Evolutionary conservation across 2,329 filamentous ascomycete genomes (phyloP).

Genomic region (Aspergillus oerlinghausenensis): DNA sequence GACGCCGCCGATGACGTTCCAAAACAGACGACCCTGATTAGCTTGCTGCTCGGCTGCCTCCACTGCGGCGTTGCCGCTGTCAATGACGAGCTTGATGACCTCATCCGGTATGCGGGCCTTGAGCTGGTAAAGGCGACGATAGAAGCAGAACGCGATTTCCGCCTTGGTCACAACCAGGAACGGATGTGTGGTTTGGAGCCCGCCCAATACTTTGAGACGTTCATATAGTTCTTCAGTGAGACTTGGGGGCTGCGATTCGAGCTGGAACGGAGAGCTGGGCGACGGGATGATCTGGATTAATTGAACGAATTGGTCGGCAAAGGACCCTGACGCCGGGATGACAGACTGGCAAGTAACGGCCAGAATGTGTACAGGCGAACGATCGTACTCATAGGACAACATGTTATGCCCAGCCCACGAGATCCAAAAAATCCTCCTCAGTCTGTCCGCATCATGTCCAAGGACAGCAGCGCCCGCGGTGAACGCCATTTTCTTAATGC

Average conservation of each 20-base stretch:
- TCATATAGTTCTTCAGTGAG: conserved; percentile 20
- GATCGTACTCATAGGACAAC: conserved; percentile 30
- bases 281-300: conserved; percentile 24
- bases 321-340: conserved; percentile 14
- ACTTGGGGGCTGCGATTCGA: conserved; percentile 10
- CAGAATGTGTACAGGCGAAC: conserved; percentile 21
- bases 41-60: conserved; percentile 20
- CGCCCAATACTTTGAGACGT: conserved; percentile 18
- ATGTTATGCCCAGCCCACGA: conserved; percentile 29
- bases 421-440: conserved; percentile 32
- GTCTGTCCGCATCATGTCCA: conserved; percentile 28
- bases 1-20: conserved; percentile 30
- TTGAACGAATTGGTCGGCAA: conserved; percentile 27
- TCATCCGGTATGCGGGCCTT: conserved; percentile 20
- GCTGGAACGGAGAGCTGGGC: conserved; percentile 21
- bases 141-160: conserved; percentile 29
- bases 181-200: conserved; percentile 18
- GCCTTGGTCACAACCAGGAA: conserved; percentile 28
- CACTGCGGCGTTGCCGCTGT: conserved; percentile 18
- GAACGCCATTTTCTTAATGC: conserved; percentile 24
- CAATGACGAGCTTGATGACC: conserved; percentile 17
- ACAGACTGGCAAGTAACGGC: conserved; percentile 23
- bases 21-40: conserved; percentile 22
- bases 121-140: conserved; percentile 28
- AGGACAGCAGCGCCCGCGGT: conserved; percentile 13